Percentiles rank a stretch among this genome's conserved stretches.
These are phyloP conservation scores for Schwanniomyces vanrijiae DNA, from an alignment of 805 yeast genomes.

Conservation along the genomic window DNA sequence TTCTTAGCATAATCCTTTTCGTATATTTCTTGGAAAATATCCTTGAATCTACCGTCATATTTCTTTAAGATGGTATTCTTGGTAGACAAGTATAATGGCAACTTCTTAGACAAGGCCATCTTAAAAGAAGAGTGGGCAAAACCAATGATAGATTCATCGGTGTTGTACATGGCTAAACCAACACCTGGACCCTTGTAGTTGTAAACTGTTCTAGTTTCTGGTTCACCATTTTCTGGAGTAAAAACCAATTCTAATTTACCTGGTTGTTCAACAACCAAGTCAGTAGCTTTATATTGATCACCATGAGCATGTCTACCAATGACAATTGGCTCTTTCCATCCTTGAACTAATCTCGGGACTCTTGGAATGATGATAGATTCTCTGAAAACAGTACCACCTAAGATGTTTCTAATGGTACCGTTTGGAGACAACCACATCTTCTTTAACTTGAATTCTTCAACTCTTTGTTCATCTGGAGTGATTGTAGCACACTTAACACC, in stretches of 20 bases:
- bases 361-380: constrained; percentile 80
- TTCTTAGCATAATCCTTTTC: constrained; percentile 54
- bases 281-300: constrained; percentile 83
- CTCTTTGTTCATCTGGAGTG: constrained; percentile 81
- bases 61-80: constrained; percentile 80
- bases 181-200: constrained; percentile 70
- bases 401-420: constrained; percentile 78
- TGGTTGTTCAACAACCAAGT: constrained; percentile 62
- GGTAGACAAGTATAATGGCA: constrained; percentile 69
- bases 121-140: constrained; percentile 81
- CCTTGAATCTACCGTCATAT: constrained; percentile 82
- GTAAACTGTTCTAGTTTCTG: constrained; percentile 52
- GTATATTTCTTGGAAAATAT: constrained; percentile 69
- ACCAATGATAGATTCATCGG: constrained; percentile 72
- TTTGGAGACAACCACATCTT: constrained; percentile 88
- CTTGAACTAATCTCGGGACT: constrained; percentile 74
- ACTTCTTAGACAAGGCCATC: constrained; percentile 62
- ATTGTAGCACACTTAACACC: constrained; percentile 86
- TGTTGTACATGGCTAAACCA: constrained; percentile 81
- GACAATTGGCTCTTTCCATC: constrained; percentile 80
- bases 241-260: constrained; percentile 67
- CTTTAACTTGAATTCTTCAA: constrained; percentile 67
- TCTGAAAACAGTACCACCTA: constrained; percentile 83
- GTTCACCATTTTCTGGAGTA: constrained; percentile 60
- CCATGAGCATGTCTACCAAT: constrained; percentile 88